phyloP scores from a whole-genome alignment of 805 yeast species.

The Zygoascus ofunaensis region DNA sequence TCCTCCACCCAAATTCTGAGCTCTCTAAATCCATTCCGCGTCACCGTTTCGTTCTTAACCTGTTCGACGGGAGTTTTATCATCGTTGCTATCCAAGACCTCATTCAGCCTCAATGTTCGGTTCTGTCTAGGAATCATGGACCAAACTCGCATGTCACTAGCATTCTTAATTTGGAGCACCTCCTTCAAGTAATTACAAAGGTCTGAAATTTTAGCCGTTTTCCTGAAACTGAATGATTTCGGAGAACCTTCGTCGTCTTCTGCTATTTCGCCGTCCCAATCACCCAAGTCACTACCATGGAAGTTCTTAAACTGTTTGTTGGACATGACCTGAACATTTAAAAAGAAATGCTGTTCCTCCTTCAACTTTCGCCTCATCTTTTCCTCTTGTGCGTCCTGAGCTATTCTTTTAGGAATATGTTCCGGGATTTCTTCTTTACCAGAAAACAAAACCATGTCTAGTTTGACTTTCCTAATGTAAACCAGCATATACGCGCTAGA shows the following conservation, averaged over 20 bases:
- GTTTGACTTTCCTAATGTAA: conserved; percentile 60
- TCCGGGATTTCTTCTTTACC: conserved; percentile 53
- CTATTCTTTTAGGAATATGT: conserved; percentile 58
- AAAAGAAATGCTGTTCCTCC: conserved; percentile 63
- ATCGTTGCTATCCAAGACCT: conserved; percentile 27
- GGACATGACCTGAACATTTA: conserved; percentile 49
- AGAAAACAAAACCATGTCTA: conserved; percentile 50
- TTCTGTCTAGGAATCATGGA: conserved; percentile 58
- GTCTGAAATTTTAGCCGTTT: conserved; percentile 44
- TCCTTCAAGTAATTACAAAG: conserved; percentile 44
- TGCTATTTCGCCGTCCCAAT: conserved; percentile 39
- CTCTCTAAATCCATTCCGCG: conserved; percentile 26
- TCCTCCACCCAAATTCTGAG: conserved; percentile 55
- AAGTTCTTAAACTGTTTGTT: conserved; percentile 45
- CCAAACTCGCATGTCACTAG: conserved; percentile 47
- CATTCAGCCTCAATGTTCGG: conserved; percentile 57
- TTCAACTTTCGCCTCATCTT: conserved; percentile 46
- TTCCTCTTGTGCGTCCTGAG: conserved; percentile 51
- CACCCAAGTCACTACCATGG: conserved; percentile 69
- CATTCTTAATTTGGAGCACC: conserved; percentile 29
- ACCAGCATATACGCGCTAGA: conserved; percentile 98
- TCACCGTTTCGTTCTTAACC: conserved; percentile 34
- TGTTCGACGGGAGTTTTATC: conserved; percentile 38
- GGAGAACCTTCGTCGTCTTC: conserved; percentile 41
- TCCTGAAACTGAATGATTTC: conserved; percentile 41